Base-by-base conservation (phyloP, 371 early-diverging fungal genomes). In the Mortierella sp. region DNA sequence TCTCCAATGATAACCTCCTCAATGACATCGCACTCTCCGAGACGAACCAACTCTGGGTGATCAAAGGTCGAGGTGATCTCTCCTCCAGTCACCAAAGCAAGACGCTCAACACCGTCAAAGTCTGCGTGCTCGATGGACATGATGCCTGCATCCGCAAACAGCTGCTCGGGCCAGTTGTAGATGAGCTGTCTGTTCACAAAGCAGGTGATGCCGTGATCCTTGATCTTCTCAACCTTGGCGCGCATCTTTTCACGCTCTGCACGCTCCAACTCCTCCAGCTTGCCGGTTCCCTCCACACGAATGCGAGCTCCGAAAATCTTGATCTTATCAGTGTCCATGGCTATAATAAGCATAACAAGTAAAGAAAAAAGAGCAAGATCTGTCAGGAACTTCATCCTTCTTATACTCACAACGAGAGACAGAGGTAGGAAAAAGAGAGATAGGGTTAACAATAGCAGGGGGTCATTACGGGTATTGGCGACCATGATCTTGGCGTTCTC, bases 241-340 rank as follows among this genome's bases (percentile, higher is more conserved):
- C 91, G 92, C 99, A 99, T 99, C 90, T 98, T 99, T 63, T 97
- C 93, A 50, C 91, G 93, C 87, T 99, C 99, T 39, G 99, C 99
- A 78, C 97, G 90, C 86, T 99, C 99, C 64, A 99, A 82, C 83
- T 98, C 97, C 57, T 97, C 98, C 44, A 99, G 89, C 85, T 99
- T 97, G 54, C 93, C 95, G 24, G 99, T 95, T 48, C 97, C 94
- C 73, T 96, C 95, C 2, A 99, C 99, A 53, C 94, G 92, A 50
- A 99, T 93, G 65, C 98, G 94, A 31, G 99, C 98, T 63, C 99
- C 99, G 84, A 99, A 99, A 56, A 99, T 94, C 88, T 99, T 99
- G 83, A 99, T 96, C 83, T 99, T 99, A 81, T 99, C 99, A 19
- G 98, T 96, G 84, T 99, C 99, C 97, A 99, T 97, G 52, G 99